Conservation (phyloP, 495 filamentous ascomycete species). For the Massariosphaeria phaeospora region DNA sequence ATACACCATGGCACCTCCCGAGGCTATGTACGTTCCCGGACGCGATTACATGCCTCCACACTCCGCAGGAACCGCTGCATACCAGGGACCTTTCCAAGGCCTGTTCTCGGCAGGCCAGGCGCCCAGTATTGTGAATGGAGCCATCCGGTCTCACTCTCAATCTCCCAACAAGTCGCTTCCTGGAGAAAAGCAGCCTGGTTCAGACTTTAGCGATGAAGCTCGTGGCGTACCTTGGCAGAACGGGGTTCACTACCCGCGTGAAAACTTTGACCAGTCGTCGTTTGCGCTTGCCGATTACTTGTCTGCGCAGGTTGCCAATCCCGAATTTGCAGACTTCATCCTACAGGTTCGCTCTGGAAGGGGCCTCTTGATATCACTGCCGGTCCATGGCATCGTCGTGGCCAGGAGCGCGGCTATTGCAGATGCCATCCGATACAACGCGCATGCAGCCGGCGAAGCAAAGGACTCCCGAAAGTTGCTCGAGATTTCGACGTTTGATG, state of each 20-base stretch:
- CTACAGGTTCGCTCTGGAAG: slow-evolving; percentile 27
- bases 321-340: slow-evolving; percentile 37
- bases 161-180: slow-evolving; percentile 16
- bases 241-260: neutral
- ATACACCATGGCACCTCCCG: slow-evolving; percentile 21
- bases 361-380: slow-evolving; percentile 19
- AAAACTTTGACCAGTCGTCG: neutral
- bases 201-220: slow-evolving; percentile 1
- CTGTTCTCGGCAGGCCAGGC: neutral
- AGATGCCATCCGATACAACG: slow-evolving; percentile 12
- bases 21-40: neutral
- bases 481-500: slow-evolving; percentile 26
- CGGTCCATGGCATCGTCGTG: slow-evolving; percentile 36
- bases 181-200: neutral
- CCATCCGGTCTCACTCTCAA: slow-evolving; percentile 14
- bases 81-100: slow-evolving; percentile 10
- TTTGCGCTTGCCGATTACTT: slow-evolving; percentile 31
- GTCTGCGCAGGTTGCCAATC: slow-evolving; percentile 32
- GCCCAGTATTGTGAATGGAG: slow-evolving; percentile 3
- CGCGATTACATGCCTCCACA: slow-evolving; percentile 6
- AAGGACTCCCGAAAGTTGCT: slow-evolving; percentile 22
- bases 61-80: neutral
- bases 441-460: neutral
- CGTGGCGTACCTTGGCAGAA: neutral
- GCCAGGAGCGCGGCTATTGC: slow-evolving; percentile 34